Base-by-base conservation (phyloP, 2,329 filamentous ascomycete species). In the Pestalotiopsis sp. region DNA sequence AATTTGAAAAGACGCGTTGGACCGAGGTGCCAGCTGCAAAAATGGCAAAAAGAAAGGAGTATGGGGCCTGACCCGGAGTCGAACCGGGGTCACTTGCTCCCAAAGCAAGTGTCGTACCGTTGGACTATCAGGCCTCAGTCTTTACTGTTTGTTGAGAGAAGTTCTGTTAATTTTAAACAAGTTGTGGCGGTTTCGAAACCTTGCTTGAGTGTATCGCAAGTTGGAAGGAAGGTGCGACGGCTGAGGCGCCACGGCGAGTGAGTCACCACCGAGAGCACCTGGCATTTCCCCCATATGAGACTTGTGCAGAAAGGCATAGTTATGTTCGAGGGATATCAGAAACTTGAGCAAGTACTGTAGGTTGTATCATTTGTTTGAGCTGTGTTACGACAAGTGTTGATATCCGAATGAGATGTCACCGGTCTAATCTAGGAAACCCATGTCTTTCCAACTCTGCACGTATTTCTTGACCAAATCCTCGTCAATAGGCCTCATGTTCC, bases 41-140 rank as follows among this genome's bases (percentile, higher is more conserved):
- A 58, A 13, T 17, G 5, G 22, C 13, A 58, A 11, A 30, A 26
- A 14, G 1, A 13, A 61, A 61, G n/a, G n/a, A 39, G 4, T n/a
- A 35, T 26, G 10, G 60, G 60, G 60, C 60, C 22, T 52, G 40
- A 11, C 60, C 60, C 39, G 60, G 40, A 48, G 22, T 63, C 60
- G 60, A 63, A 63, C 40, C 60, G 39, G 60, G 60, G 38, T 63
- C 60, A 48, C 60, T 63, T 63, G 39, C 60, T 48, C 60, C 60
- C 60, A 63, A 63, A 63, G 60, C 60, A 63, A 63, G 60, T 24
- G 52, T 61, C 11, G 13, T 61, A 39, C 58, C 58, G 14, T 17
- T 61, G 17, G 11, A 61, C 58, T 22, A 61, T 11, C 58, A 61
- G 30, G 58, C 58, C 58, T 39, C 13, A 13, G 30, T n/a, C 6